Percentiles rank a stretch among this genome's conserved stretches.
These are phyloP conservation scores for Camellia lanceoleosa DNA, from an alignment of 148 eudicot genomes.

Conservation along the genomic window DNA sequence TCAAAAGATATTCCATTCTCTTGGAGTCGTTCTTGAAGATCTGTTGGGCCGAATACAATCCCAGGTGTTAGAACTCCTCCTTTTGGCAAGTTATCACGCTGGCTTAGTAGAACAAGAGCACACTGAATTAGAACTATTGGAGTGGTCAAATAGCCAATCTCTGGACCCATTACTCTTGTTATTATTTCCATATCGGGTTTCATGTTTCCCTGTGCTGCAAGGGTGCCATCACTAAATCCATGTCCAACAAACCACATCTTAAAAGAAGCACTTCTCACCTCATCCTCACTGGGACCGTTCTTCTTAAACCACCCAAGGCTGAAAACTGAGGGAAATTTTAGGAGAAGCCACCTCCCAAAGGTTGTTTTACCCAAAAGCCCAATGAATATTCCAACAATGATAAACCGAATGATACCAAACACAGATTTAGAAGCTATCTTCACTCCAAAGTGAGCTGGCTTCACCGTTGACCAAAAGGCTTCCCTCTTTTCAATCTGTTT, in stretches of 20 bases:
- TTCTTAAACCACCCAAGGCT: slow-evolving; percentile 76
- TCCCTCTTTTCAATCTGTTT: slow-evolving; percentile 52
- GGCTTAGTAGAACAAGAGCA: slow-evolving; percentile 52
- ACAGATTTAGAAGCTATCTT: slow-evolving; percentile 64
- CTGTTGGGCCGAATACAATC: slow-evolving; percentile 76
- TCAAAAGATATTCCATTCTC: slow-evolving; percentile 86
- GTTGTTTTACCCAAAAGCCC: slow-evolving; percentile 53
- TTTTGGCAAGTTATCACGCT: slow-evolving; percentile 64
- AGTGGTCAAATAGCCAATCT: slow-evolving; percentile 75
- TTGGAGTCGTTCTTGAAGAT: slow-evolving; percentile 74
- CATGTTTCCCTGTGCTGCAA: slow-evolving; percentile 24
- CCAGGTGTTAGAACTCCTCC: slow-evolving; percentile 89
- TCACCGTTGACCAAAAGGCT: slow-evolving; percentile 67
- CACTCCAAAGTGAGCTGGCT: slow-evolving; percentile 90
- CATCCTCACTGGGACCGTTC: slow-evolving; percentile 75
- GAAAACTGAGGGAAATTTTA: slow-evolving; percentile 73
- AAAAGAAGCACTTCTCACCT: slow-evolving; percentile 76
- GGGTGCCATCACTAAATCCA: slow-evolving; percentile 51
- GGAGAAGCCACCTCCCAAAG: slow-evolving; percentile 73
- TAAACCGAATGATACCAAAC: slow-evolving; percentile 42
- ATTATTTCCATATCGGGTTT: slow-evolving; percentile 69
- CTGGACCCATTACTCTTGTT: slow-evolving; percentile 87
- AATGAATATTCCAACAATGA: slow-evolving; percentile 52
- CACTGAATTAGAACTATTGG: slow-evolving; percentile 73
- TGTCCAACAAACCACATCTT: slow-evolving; percentile 91